A percentile compares a stretch with the other conserved stretches of the same genome.
Conservation (phyloP, 768 basidiomycete species). For the Termitomyces heimii region DNA sequence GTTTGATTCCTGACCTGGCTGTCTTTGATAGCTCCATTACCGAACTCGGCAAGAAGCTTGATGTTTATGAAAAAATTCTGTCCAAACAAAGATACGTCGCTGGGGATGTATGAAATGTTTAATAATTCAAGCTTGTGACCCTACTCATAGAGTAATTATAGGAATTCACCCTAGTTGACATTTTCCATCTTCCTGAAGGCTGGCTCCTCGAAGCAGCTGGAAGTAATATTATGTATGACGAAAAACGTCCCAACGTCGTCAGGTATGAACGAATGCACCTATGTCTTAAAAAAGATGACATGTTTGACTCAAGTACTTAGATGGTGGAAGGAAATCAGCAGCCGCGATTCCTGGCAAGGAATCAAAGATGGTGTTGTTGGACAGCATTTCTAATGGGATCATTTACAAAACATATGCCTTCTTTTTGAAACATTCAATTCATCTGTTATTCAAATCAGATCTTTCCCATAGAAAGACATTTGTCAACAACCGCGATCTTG, state of each 20-base stretch:
- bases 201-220: slow-evolving; percentile 10
- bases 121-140: neutral
- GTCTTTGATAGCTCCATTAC: slow-evolving; percentile 19
- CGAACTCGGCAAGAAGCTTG: slow-evolving; percentile 32
- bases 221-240: slow-evolving; percentile 8
- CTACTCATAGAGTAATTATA: neutral
- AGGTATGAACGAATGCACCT: slow-evolving; percentile 1
- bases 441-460: neutral
- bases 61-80: slow-evolving; percentile 48
- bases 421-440: neutral
- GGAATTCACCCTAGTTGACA: slow-evolving; percentile 13
- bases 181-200: slow-evolving; percentile 18
- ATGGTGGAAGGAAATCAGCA: slow-evolving; percentile 18
- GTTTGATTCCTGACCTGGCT: slow-evolving; percentile 8
- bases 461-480: neutral
- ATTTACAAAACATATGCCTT: neutral
- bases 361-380: slow-evolving; percentile 17
- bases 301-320: slow-evolving; percentile 1
- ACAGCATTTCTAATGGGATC: neutral
- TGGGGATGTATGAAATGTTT: slow-evolving; percentile 37
- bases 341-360: slow-evolving; percentile 18
- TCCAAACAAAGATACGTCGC: slow-evolving; percentile 49
- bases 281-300: neutral
- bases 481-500: neutral
- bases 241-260: slow-evolving; percentile 11